Evolutionary conservation across 2,329 filamentous ascomycete species (phyloP), one percentile per base, ranked within the genome.

Genomic region (Lecanoromycetidae sp.): DNA sequence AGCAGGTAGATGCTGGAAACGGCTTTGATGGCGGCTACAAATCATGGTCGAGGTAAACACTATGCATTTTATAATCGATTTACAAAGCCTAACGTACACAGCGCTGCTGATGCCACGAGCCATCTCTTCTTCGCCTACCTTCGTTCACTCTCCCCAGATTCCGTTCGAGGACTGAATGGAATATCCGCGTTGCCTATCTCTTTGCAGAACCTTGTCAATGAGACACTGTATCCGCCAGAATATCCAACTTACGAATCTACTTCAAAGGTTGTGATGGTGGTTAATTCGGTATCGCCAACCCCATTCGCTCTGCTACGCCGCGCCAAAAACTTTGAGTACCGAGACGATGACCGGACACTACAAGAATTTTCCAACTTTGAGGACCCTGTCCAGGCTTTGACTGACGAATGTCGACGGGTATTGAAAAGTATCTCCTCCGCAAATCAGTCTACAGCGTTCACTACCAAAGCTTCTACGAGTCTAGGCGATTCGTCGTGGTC

Each of bases 41-140:
- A 60, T 78, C 79, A 36, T 98, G 91, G 88, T 71, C 82, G 56
- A 80, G 71, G 83, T 88, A 40, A 27, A 9, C 7, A 26, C 37
- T 12, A 8, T 13, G 17, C n/a, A n/a, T n/a, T 38, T 15, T n/a
- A 25, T 17, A n/a, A 7, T 6, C 1, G n/a, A 8, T 22, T 13
- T 35, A 38, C 26, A 3, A 22, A 23, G 15, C 32, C 46, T 57
- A 44, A 58, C 66, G 67, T 57, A 41, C 47, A 54, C 23, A 93
- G 85, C 59, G 88, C 90, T 51, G 91, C 91, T 50, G 87, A 96
- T 71, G 91, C 91, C 45, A 87, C 90, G 17, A 94, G 88, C 59
- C 91, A 98, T 69, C 71, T 98, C 46, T 98, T 98, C 72, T 98
- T 98, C 61, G 91, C 91, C 47, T 98, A 96, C 62, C 77, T 98